Conservation (phyloP, 2,329 filamentous ascomycete genomes). For the Fusarium hainanense region DNA sequence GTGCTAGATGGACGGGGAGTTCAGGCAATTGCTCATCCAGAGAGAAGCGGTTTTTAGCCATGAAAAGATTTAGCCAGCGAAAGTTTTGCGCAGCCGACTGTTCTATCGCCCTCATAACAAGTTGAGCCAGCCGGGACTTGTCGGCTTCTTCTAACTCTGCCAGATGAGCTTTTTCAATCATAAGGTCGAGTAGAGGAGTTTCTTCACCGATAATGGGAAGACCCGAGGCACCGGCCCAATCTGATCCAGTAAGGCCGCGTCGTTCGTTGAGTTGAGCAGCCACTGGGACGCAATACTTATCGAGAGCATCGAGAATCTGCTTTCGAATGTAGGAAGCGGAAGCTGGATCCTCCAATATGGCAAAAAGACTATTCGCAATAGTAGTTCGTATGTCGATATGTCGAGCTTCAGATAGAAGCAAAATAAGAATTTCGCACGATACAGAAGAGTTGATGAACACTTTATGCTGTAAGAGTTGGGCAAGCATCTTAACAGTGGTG, state of each 20-base stretch:
- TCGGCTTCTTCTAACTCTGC: constrained; percentile 1
- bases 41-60: constrained; percentile 45
- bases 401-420: constrained; percentile 45
- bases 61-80: constrained; percentile 50
- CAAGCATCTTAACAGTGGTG: constrained; percentile 54
- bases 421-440: constrained; percentile 45
- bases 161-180: neutral
- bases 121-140: constrained; percentile 28
- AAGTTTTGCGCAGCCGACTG: constrained; percentile 46
- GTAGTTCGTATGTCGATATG: constrained; percentile 50
- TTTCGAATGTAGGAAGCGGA: constrained; percentile 20
- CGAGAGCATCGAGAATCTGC: constrained; percentile 44
- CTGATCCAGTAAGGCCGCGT: constrained; percentile 39
- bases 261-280: constrained; percentile 49
- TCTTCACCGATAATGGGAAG: constrained; percentile 27
- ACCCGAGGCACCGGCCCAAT: constrained; percentile 41
- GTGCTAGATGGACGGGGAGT: constrained; percentile 35
- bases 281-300: constrained; percentile 44
- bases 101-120: constrained; percentile 44
- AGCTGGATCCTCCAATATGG: constrained; percentile 32
- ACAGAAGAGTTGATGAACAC: constrained; percentile 42
- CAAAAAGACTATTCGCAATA: constrained; percentile 46
- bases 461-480: constrained; percentile 48
- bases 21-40: constrained; percentile 41
- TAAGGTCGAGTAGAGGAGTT: constrained; percentile 9